Evolutionary conservation across 345 rosid species (phyloP).

Genomic region (Alliaria petiolata): DNA sequence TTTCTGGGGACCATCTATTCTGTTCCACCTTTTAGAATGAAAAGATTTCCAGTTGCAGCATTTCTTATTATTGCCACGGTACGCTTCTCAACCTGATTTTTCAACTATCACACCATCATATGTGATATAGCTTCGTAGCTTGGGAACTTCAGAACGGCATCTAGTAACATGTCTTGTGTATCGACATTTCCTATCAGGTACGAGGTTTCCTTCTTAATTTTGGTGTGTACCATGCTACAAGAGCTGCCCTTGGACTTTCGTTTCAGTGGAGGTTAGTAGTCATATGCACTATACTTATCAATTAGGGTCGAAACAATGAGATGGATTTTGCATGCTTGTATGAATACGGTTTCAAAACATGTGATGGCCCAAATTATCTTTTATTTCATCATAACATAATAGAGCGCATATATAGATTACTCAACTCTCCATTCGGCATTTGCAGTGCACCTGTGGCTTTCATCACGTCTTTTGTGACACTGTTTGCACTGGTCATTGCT

Average conservation of each 20-base stretch:
- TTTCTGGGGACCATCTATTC: constrained; percentile 94
- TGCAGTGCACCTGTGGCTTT: constrained; percentile 96
- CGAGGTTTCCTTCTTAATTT: constrained; percentile 95
- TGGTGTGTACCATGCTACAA: constrained; percentile 88
- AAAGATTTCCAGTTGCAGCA: constrained; percentile 84
- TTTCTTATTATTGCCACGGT: constrained; percentile 94
- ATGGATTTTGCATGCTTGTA: neutral
- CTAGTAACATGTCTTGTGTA: neutral
- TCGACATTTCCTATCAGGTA: constrained; percentile 47
- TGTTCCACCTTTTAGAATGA: constrained; percentile 94
- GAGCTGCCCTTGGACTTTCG: constrained; percentile 89
- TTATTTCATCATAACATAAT: neutral
- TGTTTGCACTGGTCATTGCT: constrained; percentile 92
- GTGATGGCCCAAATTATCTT: neutral
- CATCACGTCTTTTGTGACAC: constrained; percentile 83
- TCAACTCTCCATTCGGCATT: neutral
- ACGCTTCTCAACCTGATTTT: constrained; percentile 13
- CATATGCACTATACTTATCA: neutral
- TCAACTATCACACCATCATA: neutral
- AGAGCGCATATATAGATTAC: neutral
- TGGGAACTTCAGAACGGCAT: neutral
- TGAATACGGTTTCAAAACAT: neutral
- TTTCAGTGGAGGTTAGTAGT: constrained; percentile 83
- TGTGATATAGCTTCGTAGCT: neutral
- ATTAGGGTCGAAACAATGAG: neutral